These are phyloP conservation scores for Claviceps capensis DNA, from an alignment of 2,329 filamentous ascomycete genomes.

Conservation along the genomic window DNA sequence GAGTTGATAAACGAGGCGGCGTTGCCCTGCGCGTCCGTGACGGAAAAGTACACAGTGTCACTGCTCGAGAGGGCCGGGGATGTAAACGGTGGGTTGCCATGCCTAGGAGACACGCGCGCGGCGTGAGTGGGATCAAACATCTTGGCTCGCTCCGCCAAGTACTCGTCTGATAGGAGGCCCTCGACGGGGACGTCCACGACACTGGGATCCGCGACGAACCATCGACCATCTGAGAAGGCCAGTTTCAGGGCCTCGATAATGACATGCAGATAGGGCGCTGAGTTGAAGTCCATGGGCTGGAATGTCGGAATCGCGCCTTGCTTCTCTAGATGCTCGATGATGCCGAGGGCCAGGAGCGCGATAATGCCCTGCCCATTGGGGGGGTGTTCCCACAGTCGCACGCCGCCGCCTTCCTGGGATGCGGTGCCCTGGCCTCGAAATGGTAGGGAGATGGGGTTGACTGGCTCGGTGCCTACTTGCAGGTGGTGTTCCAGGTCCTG, in stretches of 20 bases:
- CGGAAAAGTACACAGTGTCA: slow-evolving; percentile 91
- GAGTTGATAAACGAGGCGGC: slow-evolving; percentile 95
- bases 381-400: slow-evolving; percentile 92
- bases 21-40: slow-evolving; percentile 71
- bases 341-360: slow-evolving; percentile 85
- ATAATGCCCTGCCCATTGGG: slow-evolving; percentile 95
- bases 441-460: slow-evolving; percentile 70
- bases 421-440: slow-evolving; percentile 50
- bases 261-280: slow-evolving; percentile 66
- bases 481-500: slow-evolving; percentile 72
- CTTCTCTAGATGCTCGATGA: slow-evolving; percentile 73
- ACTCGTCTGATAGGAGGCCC: slow-evolving; percentile 55
- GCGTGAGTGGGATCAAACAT: slow-evolving; percentile 45
- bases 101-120: slow-evolving; percentile 36
- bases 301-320: slow-evolving; percentile 63
- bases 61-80: slow-evolving; percentile 69
- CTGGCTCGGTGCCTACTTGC: slow-evolving; percentile 54
- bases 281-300: slow-evolving; percentile 62
- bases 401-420: slow-evolving; percentile 36
- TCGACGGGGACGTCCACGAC: slow-evolving; percentile 53
- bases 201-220: slow-evolving; percentile 81
- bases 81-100: slow-evolving; percentile 42
- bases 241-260: slow-evolving; percentile 80
- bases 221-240: slow-evolving; percentile 76
- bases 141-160: slow-evolving; percentile 56